A percentile compares a stretch with the other conserved stretches of the same genome.
Conservation (phyloP, 2,329 filamentous ascomycete genomes). For the Clonostachys chloroleuca region DNA sequence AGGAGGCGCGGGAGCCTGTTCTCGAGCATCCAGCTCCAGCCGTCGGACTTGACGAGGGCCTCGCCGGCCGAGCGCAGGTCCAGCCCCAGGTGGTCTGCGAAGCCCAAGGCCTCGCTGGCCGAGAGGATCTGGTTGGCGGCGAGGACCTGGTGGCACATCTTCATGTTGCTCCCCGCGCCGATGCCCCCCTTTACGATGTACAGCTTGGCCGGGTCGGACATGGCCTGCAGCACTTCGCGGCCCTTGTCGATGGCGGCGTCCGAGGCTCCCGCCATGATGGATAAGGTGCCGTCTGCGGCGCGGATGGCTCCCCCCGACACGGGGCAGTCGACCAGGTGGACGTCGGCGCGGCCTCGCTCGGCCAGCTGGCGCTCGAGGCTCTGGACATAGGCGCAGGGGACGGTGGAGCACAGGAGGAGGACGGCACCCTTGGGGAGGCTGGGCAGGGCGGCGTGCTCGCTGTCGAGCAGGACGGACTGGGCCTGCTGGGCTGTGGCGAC, state of each 20-base stretch:
- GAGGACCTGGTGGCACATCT: conserved; percentile 64
- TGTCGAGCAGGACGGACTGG: conserved; percentile 59
- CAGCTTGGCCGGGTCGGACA: conserved; percentile 59
- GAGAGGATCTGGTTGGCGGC: conserved; percentile 60
- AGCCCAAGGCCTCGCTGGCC: conserved; percentile 55
- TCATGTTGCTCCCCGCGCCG: conserved; percentile 62
- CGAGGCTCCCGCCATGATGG: conserved; percentile 67
- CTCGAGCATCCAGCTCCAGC: conserved; percentile 59
- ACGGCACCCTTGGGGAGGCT: conserved; percentile 52
- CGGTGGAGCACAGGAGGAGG: conserved; percentile 66
- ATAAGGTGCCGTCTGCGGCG: conserved; percentile 59
- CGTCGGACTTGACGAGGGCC: conserved; percentile 38
- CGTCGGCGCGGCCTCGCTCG: conserved; percentile 51
- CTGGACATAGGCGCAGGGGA: conserved; percentile 61
- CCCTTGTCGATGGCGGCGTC: conserved; percentile 52
- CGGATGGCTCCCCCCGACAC: conserved; percentile 17
- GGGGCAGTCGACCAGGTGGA: conserved; percentile 36
- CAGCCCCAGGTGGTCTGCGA: conserved; percentile 51
- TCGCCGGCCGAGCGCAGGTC: conserved; percentile 35
- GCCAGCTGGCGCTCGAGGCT: conserved; percentile 53
- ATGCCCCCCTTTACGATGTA: conserved; percentile 57
- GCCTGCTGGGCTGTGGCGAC: conserved; percentile 70
- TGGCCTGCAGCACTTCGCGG: conserved; percentile 53
- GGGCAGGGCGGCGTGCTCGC: conserved; percentile 39
- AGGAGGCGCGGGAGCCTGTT: conserved; percentile 53